These are phyloP conservation scores for Pugionium cornutum DNA, from an alignment of 345 rosid species.

Conservation along the genomic window DNA sequence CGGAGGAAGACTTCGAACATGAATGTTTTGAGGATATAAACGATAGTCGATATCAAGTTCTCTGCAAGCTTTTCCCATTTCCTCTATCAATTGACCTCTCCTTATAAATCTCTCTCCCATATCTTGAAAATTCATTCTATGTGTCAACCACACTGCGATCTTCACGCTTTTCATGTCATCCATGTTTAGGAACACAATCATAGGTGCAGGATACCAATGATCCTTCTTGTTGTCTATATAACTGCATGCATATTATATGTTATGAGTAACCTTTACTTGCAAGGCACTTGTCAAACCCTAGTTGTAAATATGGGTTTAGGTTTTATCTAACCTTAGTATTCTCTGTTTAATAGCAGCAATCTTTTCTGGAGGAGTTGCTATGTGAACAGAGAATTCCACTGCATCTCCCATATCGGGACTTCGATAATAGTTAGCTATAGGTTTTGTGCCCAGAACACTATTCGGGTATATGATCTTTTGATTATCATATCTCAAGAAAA, in stretches of 20 bases:
- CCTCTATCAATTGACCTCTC: conserved; percentile 65
- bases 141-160: conserved; percentile 70
- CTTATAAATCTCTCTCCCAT: conserved; percentile 69
- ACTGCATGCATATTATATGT: conserved; percentile 33
- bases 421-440: conserved; percentile 41
- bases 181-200: conserved; percentile 56
- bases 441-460: conserved; percentile 60
- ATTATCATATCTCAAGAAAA: conserved; percentile 67
- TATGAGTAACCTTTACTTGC: conserved; percentile 18
- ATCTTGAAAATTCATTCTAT: conserved; percentile 78
- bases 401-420: conserved; percentile 46
- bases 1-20: conserved; percentile 55
- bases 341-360: conserved; percentile 43
- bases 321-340: conserved; percentile 35
- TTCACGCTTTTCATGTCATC: conserved; percentile 58
- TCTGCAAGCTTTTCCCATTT: conserved; percentile 62
- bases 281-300: conserved; percentile 1
- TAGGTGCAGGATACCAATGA: conserved; percentile 70
- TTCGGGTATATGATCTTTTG: conserved; percentile 76
- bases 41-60: conserved; percentile 84
- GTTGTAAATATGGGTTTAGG: neutral
- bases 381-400: conserved; percentile 38
- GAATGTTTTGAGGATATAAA: conserved; percentile 60
- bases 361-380: conserved; percentile 43
- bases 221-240: conserved; percentile 70